Evolutionary conservation across 495 filamentous ascomycete genomes (phyloP).

Genomic region (Neurospora sp.): DNA sequence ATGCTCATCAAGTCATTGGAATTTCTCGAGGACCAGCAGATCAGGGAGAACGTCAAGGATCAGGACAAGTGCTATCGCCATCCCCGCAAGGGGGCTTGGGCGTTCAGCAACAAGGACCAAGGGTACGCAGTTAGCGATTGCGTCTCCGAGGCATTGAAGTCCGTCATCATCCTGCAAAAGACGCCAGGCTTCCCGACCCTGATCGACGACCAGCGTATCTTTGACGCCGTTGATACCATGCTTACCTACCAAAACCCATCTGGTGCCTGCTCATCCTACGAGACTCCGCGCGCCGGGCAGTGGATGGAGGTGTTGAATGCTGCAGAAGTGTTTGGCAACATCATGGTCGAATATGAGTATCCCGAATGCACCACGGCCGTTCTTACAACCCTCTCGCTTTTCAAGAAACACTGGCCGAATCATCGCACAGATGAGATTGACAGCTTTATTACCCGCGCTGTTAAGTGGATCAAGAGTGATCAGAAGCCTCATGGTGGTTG

Average conservation of each 20-base stretch:
- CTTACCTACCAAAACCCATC: slow-evolving; percentile 84
- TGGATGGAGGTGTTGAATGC: slow-evolving; percentile 81
- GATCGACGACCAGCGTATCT: slow-evolving; percentile 62
- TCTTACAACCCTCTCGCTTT: slow-evolving; percentile 78
- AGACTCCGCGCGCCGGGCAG: slow-evolving; percentile 65
- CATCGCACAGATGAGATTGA: slow-evolving; percentile 71
- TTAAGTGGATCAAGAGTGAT: slow-evolving; percentile 67
- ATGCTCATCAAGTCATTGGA: slow-evolving; percentile 77
- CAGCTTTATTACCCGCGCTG: slow-evolving; percentile 54
- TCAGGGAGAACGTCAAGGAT: slow-evolving; percentile 71
- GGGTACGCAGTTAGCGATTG: slow-evolving; percentile 95
- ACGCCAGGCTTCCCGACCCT: slow-evolving; percentile 65
- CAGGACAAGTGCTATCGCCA: slow-evolving; percentile 83
- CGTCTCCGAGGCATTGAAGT: slow-evolving; percentile 80
- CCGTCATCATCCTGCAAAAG: slow-evolving; percentile 74
- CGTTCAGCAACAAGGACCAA: slow-evolving; percentile 82
- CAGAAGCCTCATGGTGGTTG: slow-evolving; percentile 81
- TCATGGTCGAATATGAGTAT: slow-evolving; percentile 98
- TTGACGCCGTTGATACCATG: slow-evolving; percentile 81
- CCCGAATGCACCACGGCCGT: slow-evolving; percentile 95
- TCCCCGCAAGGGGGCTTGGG: slow-evolving; percentile 86
- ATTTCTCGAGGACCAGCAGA: slow-evolving; percentile 86
- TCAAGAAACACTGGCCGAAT: slow-evolving; percentile 67
- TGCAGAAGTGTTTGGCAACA: slow-evolving; percentile 90
- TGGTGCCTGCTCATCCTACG: slow-evolving; percentile 87